A percentile compares a stretch with the other conserved stretches of the same genome.
Conservation (phyloP, 1,284 basidiomycete species). For the Mycosarcoma maydis region DNA sequence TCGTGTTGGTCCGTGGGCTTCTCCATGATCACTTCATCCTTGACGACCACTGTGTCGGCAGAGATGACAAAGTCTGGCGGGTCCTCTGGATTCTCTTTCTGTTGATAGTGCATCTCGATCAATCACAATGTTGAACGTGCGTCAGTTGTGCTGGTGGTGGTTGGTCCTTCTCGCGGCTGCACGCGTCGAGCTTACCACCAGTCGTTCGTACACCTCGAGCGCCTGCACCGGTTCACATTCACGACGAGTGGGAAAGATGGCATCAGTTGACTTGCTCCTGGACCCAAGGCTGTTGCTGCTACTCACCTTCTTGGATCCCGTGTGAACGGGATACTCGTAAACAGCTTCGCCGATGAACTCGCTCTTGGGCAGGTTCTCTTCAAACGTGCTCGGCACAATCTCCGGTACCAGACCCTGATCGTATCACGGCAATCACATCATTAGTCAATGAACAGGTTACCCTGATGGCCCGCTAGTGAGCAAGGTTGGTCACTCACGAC, state of each 20-base stretch:
- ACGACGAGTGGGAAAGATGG: no score
- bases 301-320: constrained; percentile 80
- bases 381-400: constrained; percentile 86
- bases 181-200: constrained; percentile 42
- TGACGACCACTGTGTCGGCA: constrained; percentile 64
- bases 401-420: constrained; percentile 84
- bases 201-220: constrained; percentile 58
- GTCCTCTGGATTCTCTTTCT: constrained; percentile 76
- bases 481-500: constrained; percentile 50
- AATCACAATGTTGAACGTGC: no score
- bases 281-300: neutral
- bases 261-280: no score
- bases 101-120: neutral
- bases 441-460: no score
- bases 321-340: constrained; percentile 92
- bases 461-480: no score
- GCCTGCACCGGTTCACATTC: constrained; percentile 57
- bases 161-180: neutral
- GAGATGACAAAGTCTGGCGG: constrained; percentile 92
- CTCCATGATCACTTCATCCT: constrained; percentile 75
- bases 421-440: no score
- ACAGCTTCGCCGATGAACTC: constrained; percentile 76
- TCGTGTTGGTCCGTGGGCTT: constrained; percentile 84
- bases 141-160: neutral
- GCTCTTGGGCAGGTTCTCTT: constrained; percentile 79